A percentile compares a stretch with the other conserved stretches of the same genome.
Evolutionary conservation across 2,329 filamentous ascomycete genomes (phyloP).

Genomic region (Penicillium sp.): DNA sequence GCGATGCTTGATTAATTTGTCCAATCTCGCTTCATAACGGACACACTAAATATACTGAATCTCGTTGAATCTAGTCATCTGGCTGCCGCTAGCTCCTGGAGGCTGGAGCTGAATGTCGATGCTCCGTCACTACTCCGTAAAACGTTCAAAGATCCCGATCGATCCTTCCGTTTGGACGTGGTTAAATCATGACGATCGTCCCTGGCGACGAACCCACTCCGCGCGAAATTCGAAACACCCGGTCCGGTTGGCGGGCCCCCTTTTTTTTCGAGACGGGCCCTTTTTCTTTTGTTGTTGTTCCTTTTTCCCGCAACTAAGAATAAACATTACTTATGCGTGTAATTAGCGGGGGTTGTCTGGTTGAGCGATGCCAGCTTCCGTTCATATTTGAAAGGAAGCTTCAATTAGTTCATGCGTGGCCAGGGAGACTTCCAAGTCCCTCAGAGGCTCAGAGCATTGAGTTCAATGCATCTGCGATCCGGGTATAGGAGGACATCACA

Average conservation of each 20-base stretch:
- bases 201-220: constrained; percentile 23
- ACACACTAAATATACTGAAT: background rate
- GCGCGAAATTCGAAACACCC: constrained; percentile 24
- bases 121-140: background rate
- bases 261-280: constrained; percentile 13
- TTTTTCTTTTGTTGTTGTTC: background rate
- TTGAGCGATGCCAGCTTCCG: background rate
- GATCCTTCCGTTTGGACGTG: background rate
- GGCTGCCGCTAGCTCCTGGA: no score
- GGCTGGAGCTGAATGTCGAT: no score
- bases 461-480: background rate
- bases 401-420: background rate
- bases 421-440: background rate
- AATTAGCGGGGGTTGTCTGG: background rate
- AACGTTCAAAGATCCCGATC: background rate
- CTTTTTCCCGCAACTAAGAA: background rate
- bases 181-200: constrained; percentile 27
- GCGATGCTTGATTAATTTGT: background rate
- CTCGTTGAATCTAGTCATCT: background rate
- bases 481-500: background rate
- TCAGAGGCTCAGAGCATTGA: background rate
- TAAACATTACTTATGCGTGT: background rate
- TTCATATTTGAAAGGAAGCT: background rate
- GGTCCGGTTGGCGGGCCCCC: constrained; percentile 8
- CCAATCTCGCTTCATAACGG: background rate